Evolutionary conservation across 2,329 filamentous ascomycete genomes (phyloP), one percentile per base, ranked within the genome.

Genomic region (Chlorencoelia australis): DNA sequence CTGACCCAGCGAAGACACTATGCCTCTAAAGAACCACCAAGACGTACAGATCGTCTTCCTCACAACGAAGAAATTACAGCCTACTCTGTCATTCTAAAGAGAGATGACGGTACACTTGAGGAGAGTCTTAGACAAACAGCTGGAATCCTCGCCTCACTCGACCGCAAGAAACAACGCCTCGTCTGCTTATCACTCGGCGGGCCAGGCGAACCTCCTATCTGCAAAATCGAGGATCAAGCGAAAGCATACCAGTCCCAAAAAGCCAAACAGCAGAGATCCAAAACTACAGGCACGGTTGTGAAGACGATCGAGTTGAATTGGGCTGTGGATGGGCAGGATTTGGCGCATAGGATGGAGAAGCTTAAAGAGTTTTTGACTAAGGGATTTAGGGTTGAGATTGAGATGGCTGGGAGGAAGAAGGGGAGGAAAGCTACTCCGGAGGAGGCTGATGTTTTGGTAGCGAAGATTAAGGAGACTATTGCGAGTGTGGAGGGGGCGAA

Each of bases 241-340:
- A 69, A 64, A 1, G 60, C 70, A 36, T 65, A 59, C 53, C 51
- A 65, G 47, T 59, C 58, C 56, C 35, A 65, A 46, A 56, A 59
- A 33, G 47, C 57, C 1, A 64, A 60, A 45, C 62, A 63, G 43
- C 64, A 55, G 46, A 40, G 48, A 50, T 49, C 56, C 59, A 34
- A 18, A 8, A 33, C 5, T 32, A 27, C 27, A 46, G 48, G 54
- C 14, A 52, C 62, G 22, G 67, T 65, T 46, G 55, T 59, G 11
- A 95, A 95, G 63, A 79, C 80, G 54, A 59, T 95, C n/a, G 88
- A 95, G 62, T 50, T 96, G 50, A 89, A 86, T 58, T 96, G 88
- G 88, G 78, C 80, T 21, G 93, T 94, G 52, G 78, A 77, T 42
- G 54, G 60, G 9, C 73, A 89, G 54, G 88, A 95, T 63, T 58